Evolutionary conservation across 768 basidiomycete species (phyloP).

Genomic region (Podaxis sp.): DNA sequence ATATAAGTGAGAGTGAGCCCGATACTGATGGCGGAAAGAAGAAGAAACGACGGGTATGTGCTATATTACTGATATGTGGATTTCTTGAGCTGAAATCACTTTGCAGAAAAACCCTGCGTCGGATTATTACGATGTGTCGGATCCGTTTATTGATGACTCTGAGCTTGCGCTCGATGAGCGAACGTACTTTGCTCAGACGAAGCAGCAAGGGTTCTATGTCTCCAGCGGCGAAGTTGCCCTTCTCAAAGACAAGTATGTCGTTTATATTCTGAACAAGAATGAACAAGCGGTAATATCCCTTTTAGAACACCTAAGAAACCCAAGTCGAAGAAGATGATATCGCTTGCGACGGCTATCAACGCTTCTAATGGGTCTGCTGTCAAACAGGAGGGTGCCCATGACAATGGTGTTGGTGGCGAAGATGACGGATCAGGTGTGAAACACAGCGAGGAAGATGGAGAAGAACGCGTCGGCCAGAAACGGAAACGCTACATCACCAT

Average conservation of each 20-base stretch:
- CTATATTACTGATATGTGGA: neutral
- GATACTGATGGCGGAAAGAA: slow-evolving; percentile 25
- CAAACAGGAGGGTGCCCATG: slow-evolving; percentile 37
- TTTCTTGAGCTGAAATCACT: neutral
- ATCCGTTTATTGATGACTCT: slow-evolving; percentile 98
- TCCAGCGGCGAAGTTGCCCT: slow-evolving; percentile 84
- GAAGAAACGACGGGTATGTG: slow-evolving; percentile 32
- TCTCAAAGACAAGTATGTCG: slow-evolving; percentile 64
- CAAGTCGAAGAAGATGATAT: slow-evolving; percentile 52
- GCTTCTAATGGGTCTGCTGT: neutral
- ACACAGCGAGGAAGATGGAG: slow-evolving; percentile 19
- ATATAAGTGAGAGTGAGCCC: slow-evolving; percentile 45
- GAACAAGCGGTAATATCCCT: neutral
- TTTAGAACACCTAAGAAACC: slow-evolving; percentile 64
- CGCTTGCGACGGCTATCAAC: slow-evolving; percentile 18
- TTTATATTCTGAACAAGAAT: slow-evolving; percentile 13
- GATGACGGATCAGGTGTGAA: slow-evolving; percentile 19
- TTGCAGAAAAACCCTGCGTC: slow-evolving; percentile 49
- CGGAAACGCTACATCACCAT: slow-evolving; percentile 49
- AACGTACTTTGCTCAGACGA: slow-evolving; percentile 86
- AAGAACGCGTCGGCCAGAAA: slow-evolving; percentile 42
- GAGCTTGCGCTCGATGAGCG: slow-evolving; percentile 89
- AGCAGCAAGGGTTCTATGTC: slow-evolving; percentile 92
- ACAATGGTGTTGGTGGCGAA: slow-evolving; percentile 44
- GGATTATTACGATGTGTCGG: slow-evolving; percentile 87